A percentile compares a stretch with the other conserved stretches of the same genome.
Conservation (phyloP, 345 rosid genomes). For the Eucalyptus shirleyi region DNA sequence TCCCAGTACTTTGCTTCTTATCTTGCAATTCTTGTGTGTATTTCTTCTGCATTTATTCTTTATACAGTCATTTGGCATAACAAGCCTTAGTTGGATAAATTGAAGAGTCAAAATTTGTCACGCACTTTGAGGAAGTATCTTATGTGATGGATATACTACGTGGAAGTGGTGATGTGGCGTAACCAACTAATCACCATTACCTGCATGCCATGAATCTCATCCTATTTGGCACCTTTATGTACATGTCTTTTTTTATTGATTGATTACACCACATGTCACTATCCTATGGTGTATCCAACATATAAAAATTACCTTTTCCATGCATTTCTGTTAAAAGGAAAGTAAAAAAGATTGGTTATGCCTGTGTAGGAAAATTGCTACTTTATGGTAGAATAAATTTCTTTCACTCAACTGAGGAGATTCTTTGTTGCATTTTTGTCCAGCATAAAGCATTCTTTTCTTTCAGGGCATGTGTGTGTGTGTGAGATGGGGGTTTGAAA, state of each 20-base stretch:
- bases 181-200: neutral
- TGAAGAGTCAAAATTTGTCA: neutral
- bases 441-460: neutral
- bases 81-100: neutral
- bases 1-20: neutral
- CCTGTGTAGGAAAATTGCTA: neutral
- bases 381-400: neutral
- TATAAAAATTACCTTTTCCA: neutral
- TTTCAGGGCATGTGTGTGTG: neutral
- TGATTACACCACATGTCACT: neutral
- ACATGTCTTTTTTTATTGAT: neutral
- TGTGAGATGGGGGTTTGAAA: neutral
- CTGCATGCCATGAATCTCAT: neutral
- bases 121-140: neutral
- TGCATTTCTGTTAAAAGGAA: neutral
- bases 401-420: neutral
- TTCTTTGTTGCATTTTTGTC: neutral
- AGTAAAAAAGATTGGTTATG: neutral
- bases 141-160: neutral
- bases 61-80: neutral
- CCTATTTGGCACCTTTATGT: neutral
- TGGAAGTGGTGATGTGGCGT: neutral
- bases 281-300: neutral
- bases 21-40: neutral
- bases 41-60: neutral